These are phyloP conservation scores for Amaranthus palmeri DNA, from an alignment of 148 eudicot species.

Conservation along the genomic window DNA sequence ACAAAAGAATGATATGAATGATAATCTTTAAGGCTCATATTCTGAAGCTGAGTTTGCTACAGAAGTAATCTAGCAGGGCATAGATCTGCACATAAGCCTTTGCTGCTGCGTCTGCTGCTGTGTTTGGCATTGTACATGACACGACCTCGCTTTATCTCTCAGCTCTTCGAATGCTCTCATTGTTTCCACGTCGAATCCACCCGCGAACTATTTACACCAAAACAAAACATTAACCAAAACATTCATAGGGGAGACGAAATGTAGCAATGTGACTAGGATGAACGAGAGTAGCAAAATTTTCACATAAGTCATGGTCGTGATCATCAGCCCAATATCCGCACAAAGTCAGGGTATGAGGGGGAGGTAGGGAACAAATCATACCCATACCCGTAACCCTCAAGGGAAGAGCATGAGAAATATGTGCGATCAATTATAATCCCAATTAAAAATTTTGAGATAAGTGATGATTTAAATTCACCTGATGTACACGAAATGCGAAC, in stretches of 20 bases:
- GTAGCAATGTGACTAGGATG: background rate
- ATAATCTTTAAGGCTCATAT: background rate
- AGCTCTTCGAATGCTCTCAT: conserved; percentile 96
- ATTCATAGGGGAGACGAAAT: background rate
- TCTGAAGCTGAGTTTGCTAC: conserved; percentile 85
- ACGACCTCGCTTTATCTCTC: conserved; percentile 70
- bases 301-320: too few relatives aligned
- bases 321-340: too few relatives aligned
- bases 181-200: conserved; percentile 93
- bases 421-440: too few relatives aligned
- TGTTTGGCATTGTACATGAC: conserved; percentile 52
- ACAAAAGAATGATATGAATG: conserved; percentile 22
- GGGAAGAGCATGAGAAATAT: too few relatives aligned
- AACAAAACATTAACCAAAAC: background rate
- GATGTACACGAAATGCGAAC: conserved; percentile 95
- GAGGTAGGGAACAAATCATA: too few relatives aligned
- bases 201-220: conserved; percentile 63
- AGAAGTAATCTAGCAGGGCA: conserved; percentile 47
- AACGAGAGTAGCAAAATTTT: background rate
- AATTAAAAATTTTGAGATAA: too few relatives aligned
- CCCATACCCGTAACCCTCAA: too few relatives aligned
- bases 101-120: conserved; percentile 61
- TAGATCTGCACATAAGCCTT: conserved; percentile 48
- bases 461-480: conserved; percentile 40
- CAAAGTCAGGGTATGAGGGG: too few relatives aligned